Conservation (phyloP, 805 yeast species). For the Brettanomyces naardenensis region DNA sequence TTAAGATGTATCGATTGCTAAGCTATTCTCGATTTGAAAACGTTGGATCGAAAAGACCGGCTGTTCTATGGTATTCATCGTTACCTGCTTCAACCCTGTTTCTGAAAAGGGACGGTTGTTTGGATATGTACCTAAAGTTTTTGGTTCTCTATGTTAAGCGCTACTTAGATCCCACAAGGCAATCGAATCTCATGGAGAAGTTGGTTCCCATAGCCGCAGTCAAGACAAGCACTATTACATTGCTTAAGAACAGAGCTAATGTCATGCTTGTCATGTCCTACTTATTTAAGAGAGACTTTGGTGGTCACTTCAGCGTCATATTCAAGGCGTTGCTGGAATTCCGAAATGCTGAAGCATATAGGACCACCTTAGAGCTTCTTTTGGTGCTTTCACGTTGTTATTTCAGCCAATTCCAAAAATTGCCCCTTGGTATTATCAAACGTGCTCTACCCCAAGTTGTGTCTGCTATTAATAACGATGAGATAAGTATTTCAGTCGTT, state of each 20-base stretch:
- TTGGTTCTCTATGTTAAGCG: constrained; percentile 16
- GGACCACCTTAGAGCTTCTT: constrained; percentile 9
- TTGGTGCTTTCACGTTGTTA: constrained; percentile 10
- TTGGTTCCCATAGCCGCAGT: constrained; percentile 27
- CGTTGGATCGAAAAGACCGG: constrained; percentile 11
- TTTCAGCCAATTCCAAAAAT: constrained; percentile 6
- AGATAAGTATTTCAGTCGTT: neutral
- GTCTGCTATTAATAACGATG: constrained; percentile 2
- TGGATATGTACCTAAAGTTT: constrained; percentile 25
- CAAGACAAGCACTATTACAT: constrained; percentile 15
- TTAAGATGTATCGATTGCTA: constrained; percentile 21
- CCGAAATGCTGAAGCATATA: constrained; percentile 4
- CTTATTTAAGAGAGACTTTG: constrained; percentile 22
- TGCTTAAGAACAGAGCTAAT: constrained; percentile 24
- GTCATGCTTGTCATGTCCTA: constrained; percentile 22
- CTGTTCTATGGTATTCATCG: constrained; percentile 8
- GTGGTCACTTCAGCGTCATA: constrained; percentile 15
- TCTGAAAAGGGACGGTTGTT: constrained; percentile 20
- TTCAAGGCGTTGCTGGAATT: constrained; percentile 10
- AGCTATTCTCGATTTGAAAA: constrained; percentile 23
- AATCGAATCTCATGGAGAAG: constrained; percentile 22
- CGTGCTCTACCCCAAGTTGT: constrained; percentile 2
- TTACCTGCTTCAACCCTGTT: constrained; percentile 9
- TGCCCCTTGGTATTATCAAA: constrained; percentile 12
- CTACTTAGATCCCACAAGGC: constrained; percentile 11